These are phyloP conservation scores for Tylopilus plumbeoviolaceoides DNA, from an alignment of 768 basidiomycete species.

Conservation along the genomic window DNA sequence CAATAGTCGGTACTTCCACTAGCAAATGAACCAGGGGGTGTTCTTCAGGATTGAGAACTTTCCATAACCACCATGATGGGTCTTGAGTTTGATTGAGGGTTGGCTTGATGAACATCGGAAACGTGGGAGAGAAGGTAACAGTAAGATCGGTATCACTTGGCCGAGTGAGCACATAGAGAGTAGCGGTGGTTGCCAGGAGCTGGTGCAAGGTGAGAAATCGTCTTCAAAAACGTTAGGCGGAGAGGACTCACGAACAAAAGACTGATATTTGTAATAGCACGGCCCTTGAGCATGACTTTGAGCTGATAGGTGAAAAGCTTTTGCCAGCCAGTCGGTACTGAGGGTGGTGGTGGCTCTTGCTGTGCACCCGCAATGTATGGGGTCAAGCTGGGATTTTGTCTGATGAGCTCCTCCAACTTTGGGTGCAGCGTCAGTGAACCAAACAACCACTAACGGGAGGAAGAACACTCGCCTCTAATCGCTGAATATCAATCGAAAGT, in stretches of 20 bases:
- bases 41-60: slow-evolving; percentile 65
- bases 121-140: slow-evolving; percentile 15
- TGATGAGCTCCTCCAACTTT: slow-evolving; percentile 81
- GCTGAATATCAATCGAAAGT: slow-evolving; percentile 91
- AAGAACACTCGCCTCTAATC: slow-evolving; percentile 63
- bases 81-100: slow-evolving; percentile 34
- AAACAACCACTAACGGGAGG: background rate
- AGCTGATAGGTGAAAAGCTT: slow-evolving; percentile 20
- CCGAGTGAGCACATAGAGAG: slow-evolving; percentile 70
- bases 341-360: slow-evolving; percentile 21
- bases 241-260: slow-evolving; percentile 61
- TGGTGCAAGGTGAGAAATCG: slow-evolving; percentile 27
- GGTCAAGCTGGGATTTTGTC: slow-evolving; percentile 58
- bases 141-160: slow-evolving; percentile 34
- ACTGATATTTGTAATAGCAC: slow-evolving; percentile 75
- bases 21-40: slow-evolving; percentile 69
- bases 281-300: slow-evolving; percentile 53
- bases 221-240: background rate
- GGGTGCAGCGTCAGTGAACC: slow-evolving; percentile 10
- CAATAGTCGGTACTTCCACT: slow-evolving; percentile 72
- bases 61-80: slow-evolving; percentile 72
- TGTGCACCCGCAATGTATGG: slow-evolving; percentile 36
- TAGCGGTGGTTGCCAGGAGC: slow-evolving; percentile 74
- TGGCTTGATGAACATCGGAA: slow-evolving; percentile 33
- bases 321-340: slow-evolving; percentile 31